These are phyloP conservation scores for Yamadazyma blattariae DNA, from an alignment of 1,139 yeast species.

Conservation along the genomic window DNA sequence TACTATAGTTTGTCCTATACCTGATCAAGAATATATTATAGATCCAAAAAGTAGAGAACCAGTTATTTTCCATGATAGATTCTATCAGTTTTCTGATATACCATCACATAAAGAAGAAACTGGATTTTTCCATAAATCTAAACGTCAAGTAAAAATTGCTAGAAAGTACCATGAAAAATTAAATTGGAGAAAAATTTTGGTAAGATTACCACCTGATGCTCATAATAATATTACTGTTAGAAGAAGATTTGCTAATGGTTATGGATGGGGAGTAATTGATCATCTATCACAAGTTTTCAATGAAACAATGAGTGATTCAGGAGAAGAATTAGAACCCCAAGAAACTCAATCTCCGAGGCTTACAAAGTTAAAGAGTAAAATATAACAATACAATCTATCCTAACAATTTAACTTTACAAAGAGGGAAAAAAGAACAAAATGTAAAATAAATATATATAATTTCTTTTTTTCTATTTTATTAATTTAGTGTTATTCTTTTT, in stretches of 20 bases:
- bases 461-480: too few species aligned
- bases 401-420: too few species aligned
- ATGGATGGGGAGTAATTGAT: conserved; percentile 92
- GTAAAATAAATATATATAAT: too few species aligned
- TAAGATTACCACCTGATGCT: conserved; percentile 86
- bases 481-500: too few species aligned
- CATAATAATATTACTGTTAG: conserved; percentile 92
- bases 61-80: conserved; percentile 75
- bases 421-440: too few species aligned
- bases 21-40: conserved; percentile 29
- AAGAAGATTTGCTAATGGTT: conserved; percentile 85
- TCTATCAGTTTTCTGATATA: conserved; percentile 61
- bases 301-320: conserved; percentile 10
- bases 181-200: conserved; percentile 91
- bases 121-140: conserved; percentile 32
- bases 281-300: conserved; percentile 23
- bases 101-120: conserved; percentile 36
- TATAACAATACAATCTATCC: too few species aligned
- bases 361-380: conserved; percentile 13
- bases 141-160: conserved; percentile 72
- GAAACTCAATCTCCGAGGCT: neutral
- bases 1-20: conserved; percentile 43
- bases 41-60: conserved; percentile 46
- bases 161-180: conserved; percentile 74
- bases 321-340: neutral